Evolutionary conservation across 2,329 filamentous ascomycete genomes (phyloP).

Genomic region (Aspergillus sp.): DNA sequence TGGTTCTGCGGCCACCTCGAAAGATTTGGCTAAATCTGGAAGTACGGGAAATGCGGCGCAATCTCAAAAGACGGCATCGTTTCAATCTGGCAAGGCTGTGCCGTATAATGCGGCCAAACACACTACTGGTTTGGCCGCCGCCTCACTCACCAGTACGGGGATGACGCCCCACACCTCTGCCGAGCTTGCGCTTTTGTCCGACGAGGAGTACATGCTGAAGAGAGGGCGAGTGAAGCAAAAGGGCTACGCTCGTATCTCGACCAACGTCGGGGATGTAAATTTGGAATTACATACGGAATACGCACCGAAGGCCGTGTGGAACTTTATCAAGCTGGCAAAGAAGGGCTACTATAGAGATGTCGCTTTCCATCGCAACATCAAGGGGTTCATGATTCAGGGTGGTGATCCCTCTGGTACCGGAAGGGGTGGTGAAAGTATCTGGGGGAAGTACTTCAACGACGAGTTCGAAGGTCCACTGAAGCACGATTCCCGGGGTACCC

Average conservation of each 20-base stretch:
- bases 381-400: conserved; percentile 96
- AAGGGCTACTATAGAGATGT: conserved; percentile 87
- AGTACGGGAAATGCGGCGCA: conserved; percentile 10
- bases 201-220: conserved; percentile 96
- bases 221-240: conserved; percentile 85
- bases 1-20: conserved; percentile 54
- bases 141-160: conserved; percentile 93
- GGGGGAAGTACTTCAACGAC: conserved; percentile 92
- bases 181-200: conserved; percentile 80
- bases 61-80: conserved; percentile 26
- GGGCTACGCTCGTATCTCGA: conserved; percentile 88
- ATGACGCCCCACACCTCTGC: conserved; percentile 87
- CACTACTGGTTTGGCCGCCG: conserved; percentile 87
- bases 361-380: conserved; percentile 88
- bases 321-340: conserved; percentile 85
- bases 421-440: conserved; percentile 83
- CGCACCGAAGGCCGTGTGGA: conserved; percentile 93
- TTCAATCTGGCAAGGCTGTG: conserved; percentile 36
- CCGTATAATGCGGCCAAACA: conserved; percentile 86
- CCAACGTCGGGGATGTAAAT: conserved; percentile 80
- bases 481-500: conserved; percentile 76
- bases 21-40: conserved; percentile 29
- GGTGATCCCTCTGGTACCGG: conserved; percentile 93
- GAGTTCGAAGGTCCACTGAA: conserved; percentile 86
- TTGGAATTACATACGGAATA: conserved; percentile 88